phyloP scores from a whole-genome alignment of 2,329 filamentous ascomycete genomes.

The Cladophialophora yegresii region DNA sequence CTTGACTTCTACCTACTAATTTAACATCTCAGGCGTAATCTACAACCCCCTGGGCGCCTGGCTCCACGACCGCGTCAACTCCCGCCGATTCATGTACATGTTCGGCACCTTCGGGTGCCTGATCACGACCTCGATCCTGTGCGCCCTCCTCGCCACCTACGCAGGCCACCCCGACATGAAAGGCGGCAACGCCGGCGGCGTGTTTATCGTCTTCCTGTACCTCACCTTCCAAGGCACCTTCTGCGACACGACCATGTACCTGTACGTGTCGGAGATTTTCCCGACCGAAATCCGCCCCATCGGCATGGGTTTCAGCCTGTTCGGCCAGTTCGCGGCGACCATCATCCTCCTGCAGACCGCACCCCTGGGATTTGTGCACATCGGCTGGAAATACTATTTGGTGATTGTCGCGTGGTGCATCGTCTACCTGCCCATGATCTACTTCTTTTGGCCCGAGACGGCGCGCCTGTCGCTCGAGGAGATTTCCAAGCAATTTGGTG shows the following conservation, averaged over 20 bases:
- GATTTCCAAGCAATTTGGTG: constrained; percentile 52
- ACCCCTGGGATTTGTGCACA: constrained; percentile 45
- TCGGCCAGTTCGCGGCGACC: constrained; percentile 54
- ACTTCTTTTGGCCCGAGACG: constrained; percentile 42
- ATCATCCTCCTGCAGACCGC: constrained; percentile 54
- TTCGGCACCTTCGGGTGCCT: constrained; percentile 46
- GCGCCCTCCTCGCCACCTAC: constrained; percentile 42
- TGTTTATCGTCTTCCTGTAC: constrained; percentile 49
- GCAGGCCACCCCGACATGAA: constrained; percentile 40
- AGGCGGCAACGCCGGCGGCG: constrained; percentile 42
- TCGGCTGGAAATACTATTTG: constrained; percentile 53
- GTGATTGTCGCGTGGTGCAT: constrained; percentile 49
- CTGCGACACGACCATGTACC: constrained; percentile 53
- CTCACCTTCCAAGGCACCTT: constrained; percentile 54
- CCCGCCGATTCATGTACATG: constrained; percentile 48
- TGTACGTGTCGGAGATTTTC: constrained; percentile 52
- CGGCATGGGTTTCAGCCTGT: constrained; percentile 55
- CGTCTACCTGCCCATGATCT: constrained; percentile 43
- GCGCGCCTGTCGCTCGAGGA: constrained; percentile 51
- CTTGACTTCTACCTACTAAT: background rate
- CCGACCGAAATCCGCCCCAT: constrained; percentile 54
- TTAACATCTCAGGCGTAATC: constrained; percentile 36
- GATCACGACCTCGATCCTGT: constrained; percentile 44
- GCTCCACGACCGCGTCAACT: constrained; percentile 45
- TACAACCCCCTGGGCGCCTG: constrained; percentile 47